Percentiles rank a stretch among this genome's conserved stretches.
phyloP scores from a whole-genome alignment of 1,139 yeast genomes.

The Geotrichum siamense region DNA sequence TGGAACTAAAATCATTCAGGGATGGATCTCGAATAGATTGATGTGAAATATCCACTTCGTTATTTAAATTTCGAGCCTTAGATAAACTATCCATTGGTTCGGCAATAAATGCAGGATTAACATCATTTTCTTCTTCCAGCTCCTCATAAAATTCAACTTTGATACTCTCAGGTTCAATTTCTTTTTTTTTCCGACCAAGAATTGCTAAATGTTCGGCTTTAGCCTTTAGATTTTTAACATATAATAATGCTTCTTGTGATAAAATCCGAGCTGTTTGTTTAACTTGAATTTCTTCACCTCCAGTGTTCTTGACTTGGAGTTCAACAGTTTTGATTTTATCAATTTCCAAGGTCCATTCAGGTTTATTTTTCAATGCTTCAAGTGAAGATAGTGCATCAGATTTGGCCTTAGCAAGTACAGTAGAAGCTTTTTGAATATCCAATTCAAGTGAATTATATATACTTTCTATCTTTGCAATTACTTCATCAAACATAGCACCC shows the following conservation, averaged over 20 bases:
- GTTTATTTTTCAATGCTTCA: background rate
- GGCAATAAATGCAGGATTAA: too few relatives aligned
- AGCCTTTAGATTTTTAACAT: background rate
- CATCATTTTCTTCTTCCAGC: background rate
- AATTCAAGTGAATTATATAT: background rate
- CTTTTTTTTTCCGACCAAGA: background rate
- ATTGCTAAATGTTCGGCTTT: constrained; percentile 4
- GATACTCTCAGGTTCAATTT: background rate
- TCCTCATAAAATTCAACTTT: constrained; percentile 3
- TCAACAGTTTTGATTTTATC: background rate
- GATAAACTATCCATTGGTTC: too few relatives aligned
- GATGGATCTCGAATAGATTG: too few relatives aligned
- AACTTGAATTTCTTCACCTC: constrained; percentile 1
- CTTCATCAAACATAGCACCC: background rate
- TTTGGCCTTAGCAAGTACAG: background rate
- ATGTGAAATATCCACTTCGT: too few relatives aligned
- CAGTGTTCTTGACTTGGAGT: background rate
- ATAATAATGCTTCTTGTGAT: background rate
- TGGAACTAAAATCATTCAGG: too few relatives aligned
- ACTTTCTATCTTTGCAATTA: background rate
- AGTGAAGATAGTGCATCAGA: background rate
- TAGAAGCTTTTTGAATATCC: background rate
- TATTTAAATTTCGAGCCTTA: too few relatives aligned
- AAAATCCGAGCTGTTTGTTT: constrained; percentile 1
- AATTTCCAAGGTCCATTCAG: background rate